Evolutionary conservation across 805 yeast genomes (phyloP).

Genomic region (Zygosaccharomyces kombuchaensis): DNA sequence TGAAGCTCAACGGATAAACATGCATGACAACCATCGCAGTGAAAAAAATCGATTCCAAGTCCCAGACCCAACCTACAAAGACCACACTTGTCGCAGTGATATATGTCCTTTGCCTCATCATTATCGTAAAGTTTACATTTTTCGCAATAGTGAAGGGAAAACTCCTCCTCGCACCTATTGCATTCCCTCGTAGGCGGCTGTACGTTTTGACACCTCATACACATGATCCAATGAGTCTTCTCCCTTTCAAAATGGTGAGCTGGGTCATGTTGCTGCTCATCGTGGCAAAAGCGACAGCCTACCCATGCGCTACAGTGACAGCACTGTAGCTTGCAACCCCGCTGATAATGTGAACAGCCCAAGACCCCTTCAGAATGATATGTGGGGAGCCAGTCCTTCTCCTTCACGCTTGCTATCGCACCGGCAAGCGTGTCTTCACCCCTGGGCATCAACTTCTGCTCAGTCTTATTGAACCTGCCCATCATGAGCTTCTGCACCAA

Average conservation of each 20-base stretch:
- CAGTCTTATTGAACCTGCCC: constrained; percentile 55
- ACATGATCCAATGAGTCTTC: constrained; percentile 63
- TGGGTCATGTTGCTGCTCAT: constrained; percentile 39
- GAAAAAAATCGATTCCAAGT: constrained; percentile 82
- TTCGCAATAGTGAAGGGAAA: constrained; percentile 75
- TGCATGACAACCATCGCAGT: constrained; percentile 84
- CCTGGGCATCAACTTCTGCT: constrained; percentile 29
- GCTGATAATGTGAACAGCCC: constrained; percentile 81
- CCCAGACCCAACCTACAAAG: constrained; percentile 90
- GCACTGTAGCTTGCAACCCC: constrained; percentile 82
- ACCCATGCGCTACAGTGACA: constrained; percentile 69
- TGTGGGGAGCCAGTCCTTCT: constrained; percentile 45
- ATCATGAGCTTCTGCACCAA: constrained; percentile 64
- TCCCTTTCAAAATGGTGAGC: constrained; percentile 57
- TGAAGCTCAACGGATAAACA: constrained; percentile 78
- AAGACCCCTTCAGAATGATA: constrained; percentile 46
- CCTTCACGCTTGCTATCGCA: constrained; percentile 38
- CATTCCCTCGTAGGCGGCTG: constrained; percentile 74
- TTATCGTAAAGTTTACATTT: constrained; percentile 80
- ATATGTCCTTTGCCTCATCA: constrained; percentile 73
- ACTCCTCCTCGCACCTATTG: constrained; percentile 55
- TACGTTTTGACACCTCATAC: constrained; percentile 74
- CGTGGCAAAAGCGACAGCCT: constrained; percentile 84
- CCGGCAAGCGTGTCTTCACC: constrained; percentile 9
- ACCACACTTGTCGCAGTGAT: constrained; percentile 91